Conservation (phyloP, 805 yeast genomes). For the Saturnispora gosingensis region DNA sequence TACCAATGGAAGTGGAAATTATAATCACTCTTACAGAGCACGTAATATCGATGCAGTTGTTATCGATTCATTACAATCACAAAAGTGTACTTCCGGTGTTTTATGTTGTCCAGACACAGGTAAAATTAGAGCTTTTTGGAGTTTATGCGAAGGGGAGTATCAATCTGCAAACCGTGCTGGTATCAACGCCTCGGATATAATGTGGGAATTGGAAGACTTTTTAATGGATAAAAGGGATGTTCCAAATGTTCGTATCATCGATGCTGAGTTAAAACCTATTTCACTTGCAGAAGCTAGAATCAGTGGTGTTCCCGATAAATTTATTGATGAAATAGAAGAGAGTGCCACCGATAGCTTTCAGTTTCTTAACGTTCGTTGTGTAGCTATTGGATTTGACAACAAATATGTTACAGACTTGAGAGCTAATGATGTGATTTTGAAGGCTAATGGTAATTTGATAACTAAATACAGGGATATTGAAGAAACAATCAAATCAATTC, state of each 20-base stretch:
- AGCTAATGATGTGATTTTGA: constrained; percentile 72
- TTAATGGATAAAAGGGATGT: background rate
- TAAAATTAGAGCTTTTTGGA: background rate
- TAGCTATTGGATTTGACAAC: constrained; percentile 22
- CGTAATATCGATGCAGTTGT: constrained; percentile 71
- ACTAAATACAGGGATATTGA: constrained; percentile 61
- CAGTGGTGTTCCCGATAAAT: background rate
- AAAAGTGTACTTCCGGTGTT: constrained; percentile 61
- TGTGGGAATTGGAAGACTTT: background rate
- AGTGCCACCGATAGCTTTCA: background rate
- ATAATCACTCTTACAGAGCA: constrained; percentile 76
- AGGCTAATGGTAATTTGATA: constrained; percentile 57
- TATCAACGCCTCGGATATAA: background rate
- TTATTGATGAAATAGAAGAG: background rate
- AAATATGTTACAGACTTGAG: constrained; percentile 27
- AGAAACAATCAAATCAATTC: constrained; percentile 24
- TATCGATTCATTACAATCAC: constrained; percentile 61
- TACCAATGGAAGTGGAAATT: constrained; percentile 37
- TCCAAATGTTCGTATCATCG: background rate
- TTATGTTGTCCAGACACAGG: constrained; percentile 64
- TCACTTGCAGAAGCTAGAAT: background rate
- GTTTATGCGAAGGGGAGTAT: background rate
- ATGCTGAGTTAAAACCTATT: background rate
- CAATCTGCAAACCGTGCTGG: background rate
- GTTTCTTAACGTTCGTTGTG: background rate